These are phyloP conservation scores for Podaxis carcinomalis DNA, from an alignment of 768 basidiomycete species.

Conservation along the genomic window DNA sequence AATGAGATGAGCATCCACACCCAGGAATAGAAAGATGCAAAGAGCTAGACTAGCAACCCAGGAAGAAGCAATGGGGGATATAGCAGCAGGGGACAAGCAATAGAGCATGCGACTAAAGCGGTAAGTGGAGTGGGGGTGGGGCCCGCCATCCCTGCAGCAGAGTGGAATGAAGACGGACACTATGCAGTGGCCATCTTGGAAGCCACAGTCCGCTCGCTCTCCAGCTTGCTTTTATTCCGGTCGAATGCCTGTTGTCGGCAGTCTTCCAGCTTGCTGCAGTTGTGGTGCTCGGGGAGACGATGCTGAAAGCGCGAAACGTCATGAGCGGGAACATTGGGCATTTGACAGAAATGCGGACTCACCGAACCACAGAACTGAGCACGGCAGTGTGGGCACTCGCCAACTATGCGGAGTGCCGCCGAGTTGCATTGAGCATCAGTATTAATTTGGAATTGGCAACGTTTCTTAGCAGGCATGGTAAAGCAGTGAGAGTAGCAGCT, in stretches of 20 bases:
- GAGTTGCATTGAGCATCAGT: constrained; percentile 62
- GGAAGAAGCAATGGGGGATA: background rate
- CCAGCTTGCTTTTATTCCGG: constrained; percentile 81
- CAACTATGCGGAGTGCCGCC: constrained; percentile 79
- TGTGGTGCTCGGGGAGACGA: constrained; percentile 85
- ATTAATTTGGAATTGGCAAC: constrained; percentile 65
- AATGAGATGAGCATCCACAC: constrained; percentile 3
- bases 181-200: constrained; percentile 84
- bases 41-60: background rate
- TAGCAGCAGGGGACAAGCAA: background rate
- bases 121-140: constrained; percentile 11
- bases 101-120: constrained; percentile 8
- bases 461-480: constrained; percentile 80
- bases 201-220: constrained; percentile 83
- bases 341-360: constrained; percentile 27
- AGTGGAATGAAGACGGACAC: constrained; percentile 11
- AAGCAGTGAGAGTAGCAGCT: background rate
- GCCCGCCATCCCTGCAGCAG: background rate
- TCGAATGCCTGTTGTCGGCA: constrained; percentile 88
- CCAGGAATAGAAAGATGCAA: constrained; percentile 4
- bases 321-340: constrained; percentile 9
- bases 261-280: constrained; percentile 77
- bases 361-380: constrained; percentile 75
- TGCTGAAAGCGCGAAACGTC: constrained; percentile 45
- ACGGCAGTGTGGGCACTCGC: constrained; percentile 79